Conservation (phyloP, 73 alveolate genomes). For the Paramecium octaurelia region DNA sequence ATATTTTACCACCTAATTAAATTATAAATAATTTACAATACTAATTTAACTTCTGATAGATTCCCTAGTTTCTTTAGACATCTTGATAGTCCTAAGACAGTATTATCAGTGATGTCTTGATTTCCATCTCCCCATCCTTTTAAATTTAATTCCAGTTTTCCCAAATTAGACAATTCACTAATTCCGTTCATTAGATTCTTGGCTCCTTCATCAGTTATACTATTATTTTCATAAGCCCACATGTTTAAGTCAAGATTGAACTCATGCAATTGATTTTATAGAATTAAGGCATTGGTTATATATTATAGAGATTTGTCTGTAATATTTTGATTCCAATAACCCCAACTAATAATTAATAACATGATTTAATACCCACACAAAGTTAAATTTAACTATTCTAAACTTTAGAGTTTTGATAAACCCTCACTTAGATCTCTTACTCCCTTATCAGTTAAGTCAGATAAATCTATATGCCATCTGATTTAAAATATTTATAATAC, state of each 20-base stretch:
- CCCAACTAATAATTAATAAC: constrained; percentile 17
- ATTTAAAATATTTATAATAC: background rate
- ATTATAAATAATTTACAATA: background rate
- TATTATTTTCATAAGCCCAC: constrained; percentile 35
- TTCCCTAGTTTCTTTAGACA: background rate
- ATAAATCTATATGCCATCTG: constrained; percentile 27
- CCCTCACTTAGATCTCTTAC: background rate
- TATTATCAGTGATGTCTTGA: background rate
- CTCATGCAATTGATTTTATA: background rate
- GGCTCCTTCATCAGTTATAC: constrained; percentile 47
- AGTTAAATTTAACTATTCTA: background rate
- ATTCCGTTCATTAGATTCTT: background rate
- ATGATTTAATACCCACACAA: constrained; percentile 1
- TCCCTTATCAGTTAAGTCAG: constrained; percentile 13
- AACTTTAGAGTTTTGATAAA: background rate
- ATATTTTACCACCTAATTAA: constrained; percentile 7
- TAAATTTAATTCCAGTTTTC: constrained; percentile 30
- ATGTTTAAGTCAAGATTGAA: constrained; percentile 11
- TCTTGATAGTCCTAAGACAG: background rate
- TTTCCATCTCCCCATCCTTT: constrained; percentile 50
- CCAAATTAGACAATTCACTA: background rate
- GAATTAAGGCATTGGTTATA: background rate
- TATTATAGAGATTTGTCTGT: background rate
- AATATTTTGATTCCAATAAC: constrained; percentile 34
- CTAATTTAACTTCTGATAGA: background rate